A percentile compares a stretch with the other conserved stretches of the same genome.
phyloP scores from a whole-genome alignment of 2,329 filamentous ascomycete genomes.

The Scedosporium boydii region DNA sequence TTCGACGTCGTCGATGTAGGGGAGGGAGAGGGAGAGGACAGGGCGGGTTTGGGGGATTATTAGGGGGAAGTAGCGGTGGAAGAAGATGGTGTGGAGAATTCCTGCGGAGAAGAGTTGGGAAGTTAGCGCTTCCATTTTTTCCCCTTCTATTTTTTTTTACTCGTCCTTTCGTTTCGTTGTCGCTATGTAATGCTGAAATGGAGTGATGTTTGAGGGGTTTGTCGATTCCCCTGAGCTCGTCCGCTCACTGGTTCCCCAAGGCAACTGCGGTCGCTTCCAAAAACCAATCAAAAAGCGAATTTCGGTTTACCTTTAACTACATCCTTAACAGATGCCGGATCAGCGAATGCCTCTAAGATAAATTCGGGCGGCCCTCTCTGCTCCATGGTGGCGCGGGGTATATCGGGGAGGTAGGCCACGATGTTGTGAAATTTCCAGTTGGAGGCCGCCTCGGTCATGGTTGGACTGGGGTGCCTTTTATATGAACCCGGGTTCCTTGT shows the following conservation, averaged over 20 bases:
- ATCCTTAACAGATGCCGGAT: conserved; percentile 81
- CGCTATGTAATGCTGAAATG: not conserved
- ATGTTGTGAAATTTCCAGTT: conserved; percentile 5
- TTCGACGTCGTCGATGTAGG: conserved; percentile 81
- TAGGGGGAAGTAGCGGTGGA: conserved; percentile 92
- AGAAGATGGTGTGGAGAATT: conserved; percentile 95
- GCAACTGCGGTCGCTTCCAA: not conserved
- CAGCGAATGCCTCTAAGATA: conserved; percentile 86
- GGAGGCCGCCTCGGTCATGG: conserved; percentile 3
- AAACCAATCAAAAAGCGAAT: not conserved
- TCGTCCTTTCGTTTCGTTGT: not conserved
- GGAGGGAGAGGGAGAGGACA: conserved; percentile 81
- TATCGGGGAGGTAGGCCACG: conserved; percentile 4
- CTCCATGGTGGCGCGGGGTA: conserved; percentile 28
- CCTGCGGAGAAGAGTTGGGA: conserved; percentile 36
- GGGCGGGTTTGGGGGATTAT: conserved; percentile 76
- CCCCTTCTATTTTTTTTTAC: too few species aligned
- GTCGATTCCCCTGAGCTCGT: conserved; percentile 9
- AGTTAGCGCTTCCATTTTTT: too few species aligned
- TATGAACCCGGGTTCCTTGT: not conserved
- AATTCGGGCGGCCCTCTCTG: conserved; percentile 66
- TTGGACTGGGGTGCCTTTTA: not conserved
- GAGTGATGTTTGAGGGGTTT: not conserved
- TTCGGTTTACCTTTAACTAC: conserved; percentile 69
- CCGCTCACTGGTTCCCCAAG: conserved; percentile 4